phyloP scores from a whole-genome alignment of 495 filamentous ascomycete species.

The Penicillium arizonense region DNA sequence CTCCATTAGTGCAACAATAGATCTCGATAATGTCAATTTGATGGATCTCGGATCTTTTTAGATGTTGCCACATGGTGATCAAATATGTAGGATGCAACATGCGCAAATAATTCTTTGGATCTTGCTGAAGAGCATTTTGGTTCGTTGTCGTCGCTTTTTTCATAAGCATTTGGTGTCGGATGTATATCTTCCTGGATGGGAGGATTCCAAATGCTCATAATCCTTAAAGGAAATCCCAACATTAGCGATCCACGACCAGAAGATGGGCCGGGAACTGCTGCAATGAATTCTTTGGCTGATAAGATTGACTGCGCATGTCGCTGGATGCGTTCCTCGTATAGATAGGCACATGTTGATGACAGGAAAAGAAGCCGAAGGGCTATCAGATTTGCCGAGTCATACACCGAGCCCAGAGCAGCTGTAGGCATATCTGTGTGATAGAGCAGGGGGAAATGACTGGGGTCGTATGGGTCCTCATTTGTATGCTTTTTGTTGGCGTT shows the following conservation, averaged over 20 bases:
- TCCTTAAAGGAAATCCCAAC: constrained; percentile 8
- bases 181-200: neutral
- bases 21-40: no score
- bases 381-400: constrained; percentile 10
- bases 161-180: no score
- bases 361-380: constrained; percentile 3
- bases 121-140: neutral
- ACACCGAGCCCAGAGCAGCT: constrained; percentile 8
- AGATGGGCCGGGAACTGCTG: constrained; percentile 3
- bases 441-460: constrained; percentile 4
- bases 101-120: constrained; percentile 3
- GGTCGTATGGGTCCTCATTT: neutral
- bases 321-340: constrained; percentile 13
- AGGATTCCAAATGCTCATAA: constrained; percentile 8
- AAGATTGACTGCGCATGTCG: constrained; percentile 4
- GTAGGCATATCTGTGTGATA: constrained; percentile 15
- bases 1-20: no score
- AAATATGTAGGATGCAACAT: constrained; percentile 6
- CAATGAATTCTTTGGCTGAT: constrained; percentile 7
- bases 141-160: neutral
- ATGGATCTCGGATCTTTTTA: no score
- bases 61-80: neutral
- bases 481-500: neutral
- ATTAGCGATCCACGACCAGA: constrained; percentile 12
- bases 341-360: neutral